Evolutionary conservation across 768 basidiomycete genomes (phyloP), one percentile per base, ranked within the genome.

Genomic region (Leccinum variicolor): DNA sequence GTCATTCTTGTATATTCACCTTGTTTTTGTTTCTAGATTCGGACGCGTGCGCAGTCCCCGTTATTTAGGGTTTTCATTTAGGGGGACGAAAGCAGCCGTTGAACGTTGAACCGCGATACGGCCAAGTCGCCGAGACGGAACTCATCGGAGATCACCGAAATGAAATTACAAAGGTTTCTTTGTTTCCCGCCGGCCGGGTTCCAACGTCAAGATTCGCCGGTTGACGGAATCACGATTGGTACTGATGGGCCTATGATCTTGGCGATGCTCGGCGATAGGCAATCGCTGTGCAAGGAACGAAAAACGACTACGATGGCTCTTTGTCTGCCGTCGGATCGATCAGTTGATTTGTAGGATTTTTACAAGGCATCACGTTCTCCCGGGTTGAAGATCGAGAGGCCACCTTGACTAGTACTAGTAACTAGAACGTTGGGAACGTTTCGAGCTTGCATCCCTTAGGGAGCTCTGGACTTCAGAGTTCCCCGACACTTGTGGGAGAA

Each of bases 141-240:
- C 34, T 10, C 34, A 34, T 13, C 34, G 34, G 34, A 7, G 53
- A 63, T 67, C 59, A 58, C 67, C 67, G 67, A 62, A 66, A 69
- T 69, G 65, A 69, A 66, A 61, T 60, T 61, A 50, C 45, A 56
- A 33, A 33, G 31, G 31, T 34, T 34, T 34, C 34, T 34, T 34
- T 34, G 34, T 34, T 34, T 14, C 34, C 6, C 34, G 34, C 13
- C 34, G 34, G 34, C 34, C 34, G 34, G 33, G 15, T 34, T 15
- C 15, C 14, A 33, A 33, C 31, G 31, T 33, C 13, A 34, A 15
- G 34, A 34, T 34, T 60, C 48, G 21, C 58, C 61, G 53, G 53
- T 15, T 34, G 34, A 34, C 34, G 34, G 14, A 15, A 34, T 34
- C 34, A 34, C 6, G 14, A 34, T 34, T 34, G 5, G 34, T 34